Conservation (phyloP, 2,329 filamentous ascomycete genomes). For the Aspergillus chevalieri region DNA sequence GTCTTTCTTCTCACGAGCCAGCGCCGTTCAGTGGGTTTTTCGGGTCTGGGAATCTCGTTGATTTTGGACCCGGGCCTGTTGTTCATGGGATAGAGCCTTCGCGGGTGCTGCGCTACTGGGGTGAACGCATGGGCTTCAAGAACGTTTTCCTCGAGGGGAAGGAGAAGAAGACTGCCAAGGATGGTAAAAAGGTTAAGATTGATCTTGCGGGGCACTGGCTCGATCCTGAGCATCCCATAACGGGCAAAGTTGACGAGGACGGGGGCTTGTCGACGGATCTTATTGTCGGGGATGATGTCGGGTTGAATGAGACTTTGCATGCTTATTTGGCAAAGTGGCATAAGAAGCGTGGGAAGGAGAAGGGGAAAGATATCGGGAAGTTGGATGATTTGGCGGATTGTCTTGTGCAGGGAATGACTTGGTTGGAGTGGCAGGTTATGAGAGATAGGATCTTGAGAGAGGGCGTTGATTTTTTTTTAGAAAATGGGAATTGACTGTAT, state of each 20-base stretch:
- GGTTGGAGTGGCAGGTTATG: constrained; percentile 63
- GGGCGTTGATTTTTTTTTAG: constrained; percentile 10
- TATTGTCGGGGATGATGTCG: constrained; percentile 11
- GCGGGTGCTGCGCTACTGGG: constrained; percentile 53
- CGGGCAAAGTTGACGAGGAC: neutral
- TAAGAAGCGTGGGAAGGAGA: constrained; percentile 7
- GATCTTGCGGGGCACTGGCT: constrained; percentile 55
- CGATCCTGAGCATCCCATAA: neutral
- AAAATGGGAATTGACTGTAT: too few relatives aligned
- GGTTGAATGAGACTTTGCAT: constrained; percentile 16
- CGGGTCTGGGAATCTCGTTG: constrained; percentile 9
- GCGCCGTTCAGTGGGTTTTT: constrained; percentile 1
- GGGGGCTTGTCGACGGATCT: neutral
- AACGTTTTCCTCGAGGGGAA: constrained; percentile 8
- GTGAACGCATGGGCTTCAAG: constrained; percentile 3
- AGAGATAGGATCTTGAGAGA: constrained; percentile 20
- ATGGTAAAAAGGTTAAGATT: constrained; percentile 54
- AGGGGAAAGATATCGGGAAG: constrained; percentile 45
- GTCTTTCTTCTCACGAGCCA: neutral
- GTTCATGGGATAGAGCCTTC: constrained; percentile 50
- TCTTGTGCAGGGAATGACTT: constrained; percentile 69
- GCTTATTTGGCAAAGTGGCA: constrained; percentile 28
- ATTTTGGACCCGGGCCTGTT: constrained; percentile 28
- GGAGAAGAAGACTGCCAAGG: constrained; percentile 19
- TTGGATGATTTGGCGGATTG: constrained; percentile 78